phyloP scores from a whole-genome alignment of 2,329 filamentous ascomycete genomes.

The Chrysoporthe austroafricana region DNA sequence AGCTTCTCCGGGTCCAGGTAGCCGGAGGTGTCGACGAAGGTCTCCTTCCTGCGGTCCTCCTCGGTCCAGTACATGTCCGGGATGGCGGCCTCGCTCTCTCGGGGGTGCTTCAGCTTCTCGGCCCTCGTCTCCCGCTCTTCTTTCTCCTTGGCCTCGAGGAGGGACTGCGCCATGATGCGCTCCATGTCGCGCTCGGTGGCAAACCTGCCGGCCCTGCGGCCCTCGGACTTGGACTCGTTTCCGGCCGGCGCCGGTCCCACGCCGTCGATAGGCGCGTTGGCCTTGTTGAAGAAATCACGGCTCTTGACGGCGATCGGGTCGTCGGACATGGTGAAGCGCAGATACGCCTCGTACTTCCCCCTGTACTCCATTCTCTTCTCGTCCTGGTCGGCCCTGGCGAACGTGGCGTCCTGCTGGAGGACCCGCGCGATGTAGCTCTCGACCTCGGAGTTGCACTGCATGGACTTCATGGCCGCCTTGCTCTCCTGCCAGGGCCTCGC shows the following conservation, averaged over 20 bases:
- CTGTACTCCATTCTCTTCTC: conserved; percentile 47
- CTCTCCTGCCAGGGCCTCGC: conserved; percentile 54
- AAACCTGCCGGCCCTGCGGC: conserved; percentile 58
- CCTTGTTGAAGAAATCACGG: conserved; percentile 55
- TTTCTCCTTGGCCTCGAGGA: conserved; percentile 70
- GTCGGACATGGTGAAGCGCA: conserved; percentile 59
- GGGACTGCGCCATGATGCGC: conserved; percentile 71
- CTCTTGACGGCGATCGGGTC: conserved; percentile 59
- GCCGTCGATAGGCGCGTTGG: conserved; percentile 37
- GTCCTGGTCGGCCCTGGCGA: conserved; percentile 44
- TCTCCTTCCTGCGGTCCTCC: conserved; percentile 60
- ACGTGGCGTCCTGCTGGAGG: conserved; percentile 46
- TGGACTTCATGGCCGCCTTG: conserved; percentile 46
- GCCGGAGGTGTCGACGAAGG: conserved; percentile 69
- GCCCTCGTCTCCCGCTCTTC: conserved; percentile 68
- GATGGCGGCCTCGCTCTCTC: conserved; percentile 72
- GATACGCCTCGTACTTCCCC: conserved; percentile 54
- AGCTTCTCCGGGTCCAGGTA: conserved; percentile 67
- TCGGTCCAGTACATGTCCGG: conserved; percentile 70
- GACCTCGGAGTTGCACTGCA: conserved; percentile 46
- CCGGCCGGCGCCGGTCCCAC: conserved; percentile 37
- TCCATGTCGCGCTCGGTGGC: conserved; percentile 76
- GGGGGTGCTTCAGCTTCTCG: conserved; percentile 65
- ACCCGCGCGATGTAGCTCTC: conserved; percentile 51
- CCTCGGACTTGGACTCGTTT: conserved; percentile 60